Evolutionary conservation across 805 yeast genomes (phyloP).

Genomic region (Kluyveromyces nonfermentans): DNA sequence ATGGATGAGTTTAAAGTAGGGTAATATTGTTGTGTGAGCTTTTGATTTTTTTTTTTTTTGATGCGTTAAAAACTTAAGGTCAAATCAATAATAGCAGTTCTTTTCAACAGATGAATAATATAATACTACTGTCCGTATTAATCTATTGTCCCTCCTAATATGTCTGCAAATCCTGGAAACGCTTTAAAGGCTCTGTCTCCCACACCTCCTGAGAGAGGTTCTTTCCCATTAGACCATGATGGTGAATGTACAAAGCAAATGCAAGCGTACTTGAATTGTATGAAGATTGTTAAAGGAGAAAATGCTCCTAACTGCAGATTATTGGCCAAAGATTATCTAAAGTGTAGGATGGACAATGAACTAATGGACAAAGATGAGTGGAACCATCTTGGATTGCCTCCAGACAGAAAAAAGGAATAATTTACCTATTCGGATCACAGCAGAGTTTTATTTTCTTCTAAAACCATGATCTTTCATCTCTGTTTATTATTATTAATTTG

Average conservation of each 20-base stretch:
- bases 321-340: slow-evolving; percentile 70
- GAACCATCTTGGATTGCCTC: slow-evolving; percentile 54
- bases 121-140: too few relatives aligned
- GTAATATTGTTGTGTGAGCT: neutral
- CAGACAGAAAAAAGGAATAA: slow-evolving; percentile 30
- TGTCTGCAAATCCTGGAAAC: slow-evolving; percentile 39
- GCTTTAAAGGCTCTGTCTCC: slow-evolving; percentile 50
- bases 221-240: slow-evolving; percentile 89
- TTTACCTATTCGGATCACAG: too few relatives aligned
- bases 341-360: slow-evolving; percentile 81
- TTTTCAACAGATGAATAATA: too few relatives aligned
- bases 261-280: slow-evolving; percentile 66
- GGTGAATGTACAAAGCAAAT: slow-evolving; percentile 72
- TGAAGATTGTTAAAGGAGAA: slow-evolving; percentile 66
- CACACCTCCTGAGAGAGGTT: slow-evolving; percentile 93
- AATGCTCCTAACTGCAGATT: slow-evolving; percentile 88
- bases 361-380: slow-evolving; percentile 53
- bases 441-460: too few relatives aligned
- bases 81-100: too few relatives aligned
- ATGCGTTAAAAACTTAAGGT: too few relatives aligned
- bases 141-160: slow-evolving; percentile 2
- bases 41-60: too few relatives aligned
- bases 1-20: neutral
- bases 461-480: neutral
- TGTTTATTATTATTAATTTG: neutral